Evolutionary conservation across 805 yeast genomes (phyloP).

Genomic region (Wilhelminamyces savonicus): DNA sequence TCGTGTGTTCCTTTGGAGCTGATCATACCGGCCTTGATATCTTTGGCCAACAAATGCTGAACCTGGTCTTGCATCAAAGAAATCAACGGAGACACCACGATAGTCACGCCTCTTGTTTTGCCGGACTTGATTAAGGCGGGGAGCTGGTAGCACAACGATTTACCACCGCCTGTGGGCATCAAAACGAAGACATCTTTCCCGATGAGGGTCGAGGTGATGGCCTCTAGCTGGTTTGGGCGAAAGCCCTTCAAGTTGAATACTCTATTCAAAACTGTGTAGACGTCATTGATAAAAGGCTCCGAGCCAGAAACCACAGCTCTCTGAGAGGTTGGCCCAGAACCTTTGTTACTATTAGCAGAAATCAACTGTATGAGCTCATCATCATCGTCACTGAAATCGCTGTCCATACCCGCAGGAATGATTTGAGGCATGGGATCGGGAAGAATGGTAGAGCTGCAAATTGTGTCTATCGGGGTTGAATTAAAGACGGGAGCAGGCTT

Average conservation of each 20-base stretch:
- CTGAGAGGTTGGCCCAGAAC: background rate
- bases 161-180: constrained; percentile 99
- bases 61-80: constrained; percentile 98
- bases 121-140: constrained; percentile 84
- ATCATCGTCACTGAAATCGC: constrained; percentile 27
- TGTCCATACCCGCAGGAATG: background rate
- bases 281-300: constrained; percentile 65
- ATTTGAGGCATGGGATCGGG: too few species aligned
- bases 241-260: constrained; percentile 63
- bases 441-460: too few species aligned
- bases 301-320: constrained; percentile 19
- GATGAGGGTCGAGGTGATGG: constrained; percentile 65
- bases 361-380: constrained; percentile 18
- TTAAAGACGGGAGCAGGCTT: too few species aligned
- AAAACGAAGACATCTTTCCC: constrained; percentile 89
- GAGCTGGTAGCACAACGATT: constrained; percentile 89
- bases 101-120: constrained; percentile 72
- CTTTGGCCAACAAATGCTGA: constrained; percentile 59
- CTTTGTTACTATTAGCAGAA: background rate
- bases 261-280: constrained; percentile 46
- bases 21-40: constrained; percentile 81
- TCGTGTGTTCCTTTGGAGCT: constrained; percentile 65
- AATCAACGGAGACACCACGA: constrained; percentile 90
- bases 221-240: constrained; percentile 81
- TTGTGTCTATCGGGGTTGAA: too few species aligned